Base-by-base conservation (phyloP, 2,329 filamentous ascomycete species). In the Colletotrichum musae region DNA sequence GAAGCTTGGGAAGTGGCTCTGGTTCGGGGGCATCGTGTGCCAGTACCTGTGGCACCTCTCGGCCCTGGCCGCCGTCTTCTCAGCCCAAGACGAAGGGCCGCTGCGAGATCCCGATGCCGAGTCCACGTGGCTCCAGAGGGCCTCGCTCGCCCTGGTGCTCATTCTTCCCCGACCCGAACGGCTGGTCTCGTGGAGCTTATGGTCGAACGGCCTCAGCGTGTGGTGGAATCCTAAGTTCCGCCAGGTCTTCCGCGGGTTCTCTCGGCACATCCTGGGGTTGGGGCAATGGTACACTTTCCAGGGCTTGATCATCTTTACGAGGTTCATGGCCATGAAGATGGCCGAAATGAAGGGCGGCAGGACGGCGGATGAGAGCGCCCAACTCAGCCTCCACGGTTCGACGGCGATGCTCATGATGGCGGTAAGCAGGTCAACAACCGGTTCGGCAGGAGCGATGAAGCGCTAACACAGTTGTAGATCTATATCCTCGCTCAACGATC, bases 141-240 rank as follows among this genome's bases (percentile, higher is more conserved):
- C 68, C 13, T 58, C 45, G 2, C 12, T 59, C 32, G 43, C 79
- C 13, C 73, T 88, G 6, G 32, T 51, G 13, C 43, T 67, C 16
- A 21, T 70, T 47, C 67, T 70, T 1, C 87, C 86, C 10, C 74
- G 73, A 0, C 72, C 80, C 1, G 80, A 82, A 4, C 73, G 75
- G 6, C 73, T 88, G 52, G 81, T 87, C 39, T 81, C 81, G 60
- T 83, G 84, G 74, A 83, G 86, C 21, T 78, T 91, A 21, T 73
- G 80, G 60, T 79, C 85, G 13, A 86, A 86, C 43, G 72, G 89
- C 3, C 73, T 86, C 18, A 86, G 89, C 3, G 79, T 86, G 13
- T 92, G 89, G 86, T 93, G 92, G 92, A 93, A 93, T 71, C 90
- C 91, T 0, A 87, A 86, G 68, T 88, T 93, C 72, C 85, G 88